Evolutionary conservation across 1,284 basidiomycete genomes (phyloP).

Genomic region (Calocybe gambosa): DNA sequence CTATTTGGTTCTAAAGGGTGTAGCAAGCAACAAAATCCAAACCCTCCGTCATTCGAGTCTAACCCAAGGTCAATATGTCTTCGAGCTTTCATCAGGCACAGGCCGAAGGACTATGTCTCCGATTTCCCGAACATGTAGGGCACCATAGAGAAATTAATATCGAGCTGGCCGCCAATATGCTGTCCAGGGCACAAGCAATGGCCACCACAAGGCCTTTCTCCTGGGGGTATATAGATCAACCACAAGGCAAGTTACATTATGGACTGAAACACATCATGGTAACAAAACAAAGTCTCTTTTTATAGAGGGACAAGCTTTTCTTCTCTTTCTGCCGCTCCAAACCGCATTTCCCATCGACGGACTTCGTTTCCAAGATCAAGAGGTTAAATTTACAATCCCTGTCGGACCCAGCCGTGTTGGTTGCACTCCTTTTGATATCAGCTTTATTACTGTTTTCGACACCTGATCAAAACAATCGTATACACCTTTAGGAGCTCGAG

Average conservation of each 20-base stretch:
- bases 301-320: slow-evolving; percentile 57
- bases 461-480: neutral
- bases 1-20: slow-evolving; percentile 5
- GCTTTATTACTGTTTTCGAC: neutral
- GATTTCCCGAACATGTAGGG: slow-evolving; percentile 59
- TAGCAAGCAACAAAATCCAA: slow-evolving; percentile 2
- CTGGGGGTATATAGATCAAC: slow-evolving; percentile 72
- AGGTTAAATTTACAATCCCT: slow-evolving; percentile 50
- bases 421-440: slow-evolving; percentile 21
- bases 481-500: slow-evolving; percentile 52
- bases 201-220: slow-evolving; percentile 53
- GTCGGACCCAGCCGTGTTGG: slow-evolving; percentile 41
- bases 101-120: slow-evolving; percentile 51
- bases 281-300: slow-evolving; percentile 3
- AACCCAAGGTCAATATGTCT: slow-evolving; percentile 16
- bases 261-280: neutral
- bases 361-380: slow-evolving; percentile 63
- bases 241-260: slow-evolving; percentile 35
- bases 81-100: slow-evolving; percentile 34
- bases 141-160: slow-evolving; percentile 47
- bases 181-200: slow-evolving; percentile 49
- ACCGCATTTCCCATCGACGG: slow-evolving; percentile 63
- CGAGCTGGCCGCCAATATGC: slow-evolving; percentile 54
- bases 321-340: slow-evolving; percentile 54
- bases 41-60: neutral